Conservation (phyloP, 106 monocot genomes). For the Allium fistulosum region DNA sequence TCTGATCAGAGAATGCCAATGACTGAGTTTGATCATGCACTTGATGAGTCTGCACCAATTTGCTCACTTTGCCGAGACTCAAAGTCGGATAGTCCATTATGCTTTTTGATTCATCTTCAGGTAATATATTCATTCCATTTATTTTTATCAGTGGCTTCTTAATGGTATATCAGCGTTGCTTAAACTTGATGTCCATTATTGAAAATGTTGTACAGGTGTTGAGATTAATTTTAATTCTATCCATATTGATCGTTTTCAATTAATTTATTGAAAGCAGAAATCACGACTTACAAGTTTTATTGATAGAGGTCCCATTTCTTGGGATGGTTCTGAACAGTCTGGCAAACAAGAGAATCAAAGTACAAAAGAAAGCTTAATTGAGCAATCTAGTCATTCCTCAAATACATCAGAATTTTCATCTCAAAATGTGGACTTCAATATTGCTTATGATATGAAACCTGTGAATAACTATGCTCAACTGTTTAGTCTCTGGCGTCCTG, state of each 20-base stretch:
- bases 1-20: slow-evolving; percentile 11
- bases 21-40: slow-evolving; percentile 2
- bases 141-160: background rate
- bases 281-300: slow-evolving; percentile 64
- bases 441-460: slow-evolving; percentile 24
- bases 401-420: slow-evolving; percentile 12
- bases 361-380: slow-evolving; percentile 15
- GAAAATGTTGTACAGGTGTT: background rate
- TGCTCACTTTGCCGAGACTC: slow-evolving; percentile 81
- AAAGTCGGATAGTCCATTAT: slow-evolving; percentile 62
- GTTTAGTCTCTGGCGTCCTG: background rate
- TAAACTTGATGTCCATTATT: too few species aligned
- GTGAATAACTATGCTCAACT: slow-evolving; percentile 17
- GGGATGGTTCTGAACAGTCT: slow-evolving; percentile 24
- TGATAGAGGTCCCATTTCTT: slow-evolving; percentile 60
- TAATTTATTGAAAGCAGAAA: slow-evolving; percentile 39
- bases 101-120: slow-evolving; percentile 87
- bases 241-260: too few species aligned
- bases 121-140: slow-evolving; percentile 13
- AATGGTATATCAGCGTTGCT: too few species aligned
- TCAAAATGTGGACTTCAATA: slow-evolving; percentile 25
- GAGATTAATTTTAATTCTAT: background rate
- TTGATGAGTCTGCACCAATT: slow-evolving; percentile 45
- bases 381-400: slow-evolving; percentile 19
- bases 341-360: background rate